Base-by-base conservation (phyloP, 2,329 filamentous ascomycete genomes). In the Talaromyces sp. region DNA sequence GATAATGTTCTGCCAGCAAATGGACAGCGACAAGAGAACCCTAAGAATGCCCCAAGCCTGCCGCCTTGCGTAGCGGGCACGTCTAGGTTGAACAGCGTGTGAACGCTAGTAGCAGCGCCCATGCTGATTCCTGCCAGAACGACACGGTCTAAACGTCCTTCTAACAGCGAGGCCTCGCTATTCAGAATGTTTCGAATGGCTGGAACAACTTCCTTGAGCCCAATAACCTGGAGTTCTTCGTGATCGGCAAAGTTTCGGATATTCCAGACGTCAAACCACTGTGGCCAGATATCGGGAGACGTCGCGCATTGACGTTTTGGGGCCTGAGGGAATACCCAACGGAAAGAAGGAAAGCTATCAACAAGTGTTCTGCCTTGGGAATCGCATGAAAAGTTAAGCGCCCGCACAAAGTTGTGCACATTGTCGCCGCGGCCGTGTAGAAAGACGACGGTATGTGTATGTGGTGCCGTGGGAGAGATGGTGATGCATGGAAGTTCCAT, bases 241-340 rank as follows among this genome's bases (percentile, higher is more conserved):
- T 22, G 61, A 36, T 63, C 51, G 40, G 40, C n/a, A 63, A 63
- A 63, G 17, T 63, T 19, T 5, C 38, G 61, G 6, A 58, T 38
- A 22, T 58, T 63, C 51, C 51, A 63, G 38, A 63, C 51, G 8
- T 63, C 61, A n/a, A 63, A 63, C 61, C 61, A 63, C 25, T 63
- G 61, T 29, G 38, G 61, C 38, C 31, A 63, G 6, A 49, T 63
- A n/a, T 58, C 51, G 0, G 27, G 40, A 36, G 61, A 56, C 1
- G 36, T 63, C 3, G 61, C 61, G 15, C 61, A 63, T 47, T 38
- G 36, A 19, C 51, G 61, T 31, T 36, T 58, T 5, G 61, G 61
- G 1, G 61, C 61, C 38, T 63, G 61, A 0, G 61, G 61, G n/a
- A 63, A 63, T 1, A 63, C 61, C 61, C 51, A 58, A 36, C 61